Conservation (phyloP, 768 basidiomycete genomes). For the Xerocomellus intermedius region DNA sequence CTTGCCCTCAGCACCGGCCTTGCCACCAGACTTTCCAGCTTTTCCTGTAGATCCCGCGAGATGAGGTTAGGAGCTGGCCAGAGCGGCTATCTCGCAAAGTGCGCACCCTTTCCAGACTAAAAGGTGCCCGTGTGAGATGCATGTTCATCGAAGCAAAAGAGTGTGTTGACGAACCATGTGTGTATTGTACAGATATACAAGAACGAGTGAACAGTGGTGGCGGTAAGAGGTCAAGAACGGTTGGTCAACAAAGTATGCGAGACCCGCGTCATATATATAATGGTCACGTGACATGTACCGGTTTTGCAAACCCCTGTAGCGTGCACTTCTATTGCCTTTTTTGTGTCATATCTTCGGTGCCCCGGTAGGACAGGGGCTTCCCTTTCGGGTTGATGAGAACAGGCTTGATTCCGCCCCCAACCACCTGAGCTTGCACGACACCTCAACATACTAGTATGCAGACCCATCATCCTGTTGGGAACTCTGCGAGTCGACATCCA, state of each 20-base stretch:
- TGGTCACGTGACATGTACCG: slow-evolving; percentile 27
- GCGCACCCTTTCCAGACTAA: slow-evolving; percentile 34
- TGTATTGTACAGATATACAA: slow-evolving; percentile 22
- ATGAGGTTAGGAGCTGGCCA: slow-evolving; percentile 4
- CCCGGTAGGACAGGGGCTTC: no score
- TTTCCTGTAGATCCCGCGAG: slow-evolving; percentile 36
- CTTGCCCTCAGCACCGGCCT: slow-evolving; percentile 49
- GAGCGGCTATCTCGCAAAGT: not conserved
- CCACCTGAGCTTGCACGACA: no score
- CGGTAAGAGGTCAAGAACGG: slow-evolving; percentile 32
- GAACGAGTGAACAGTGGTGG: slow-evolving; percentile 14
- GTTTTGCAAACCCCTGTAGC: not conserved
- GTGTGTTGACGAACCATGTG: slow-evolving; percentile 25
- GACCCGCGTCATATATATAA: slow-evolving; percentile 36
- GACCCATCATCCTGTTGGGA: no score
- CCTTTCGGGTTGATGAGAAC: no score
- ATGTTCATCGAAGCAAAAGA: not conserved
- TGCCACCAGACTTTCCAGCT: slow-evolving; percentile 52
- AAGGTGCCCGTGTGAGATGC: slow-evolving; percentile 1
- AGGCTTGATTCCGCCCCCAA: no score
- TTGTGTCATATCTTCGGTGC: no score
- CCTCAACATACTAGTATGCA: no score
- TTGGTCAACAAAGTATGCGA: slow-evolving; percentile 32
- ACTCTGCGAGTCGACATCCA: no score
- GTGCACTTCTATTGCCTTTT: not conserved